Base-by-base conservation (phyloP, 2,329 filamentous ascomycete species). In the Epicoccum sorghinum region DNA sequence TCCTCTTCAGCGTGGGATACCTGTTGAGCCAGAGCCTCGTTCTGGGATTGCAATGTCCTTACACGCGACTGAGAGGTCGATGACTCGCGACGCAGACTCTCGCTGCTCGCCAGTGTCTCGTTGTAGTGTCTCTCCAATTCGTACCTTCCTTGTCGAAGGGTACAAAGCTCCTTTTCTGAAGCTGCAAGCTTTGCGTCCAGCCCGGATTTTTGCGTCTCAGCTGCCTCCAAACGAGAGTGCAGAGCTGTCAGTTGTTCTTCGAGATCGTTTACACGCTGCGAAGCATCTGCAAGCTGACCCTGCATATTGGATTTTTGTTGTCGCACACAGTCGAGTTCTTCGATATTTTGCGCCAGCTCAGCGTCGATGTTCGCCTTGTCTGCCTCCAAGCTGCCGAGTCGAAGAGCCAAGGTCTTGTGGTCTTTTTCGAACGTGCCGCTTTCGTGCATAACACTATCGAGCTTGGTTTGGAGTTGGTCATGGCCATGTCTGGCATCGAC, bases 141-240 rank as follows among this genome's bases (percentile, higher is more conserved):
- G 24, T 35, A 18, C n/a, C 14, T 36, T 22, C 24, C 32, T 35
- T 40, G 25, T 32, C 41, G 42, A 25, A 45, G 4, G 10, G 13
- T 23, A 0, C 37, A 39, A 12, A 52, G 9, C 43, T 51, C 47
- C 8, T 51, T 27, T 1, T 41, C 51, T n/a, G 30, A 54, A n/a
- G 35, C 42, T 2, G 51, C 47, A 3, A 71, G 55, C 37, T 64
- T 56, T 7, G 59, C 49, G n/a, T 45, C 39, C 7, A 72, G 60
- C n/a, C 43, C 55, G 6, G 52, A 55, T 39, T 59, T 67, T 29
- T 64, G 59, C 4, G 55, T 47, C 22, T 71, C 63, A 25, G 59
- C 49, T 7, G 55, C 47, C 7, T 56, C 43, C 24, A 68, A 18
- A 12, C 43, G 61, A 4, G 55, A 64, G 13, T 43, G 61, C 40